Evolutionary conservation across 1,284 basidiomycete genomes (phyloP).

Genomic region (Athelia psychrophila): DNA sequence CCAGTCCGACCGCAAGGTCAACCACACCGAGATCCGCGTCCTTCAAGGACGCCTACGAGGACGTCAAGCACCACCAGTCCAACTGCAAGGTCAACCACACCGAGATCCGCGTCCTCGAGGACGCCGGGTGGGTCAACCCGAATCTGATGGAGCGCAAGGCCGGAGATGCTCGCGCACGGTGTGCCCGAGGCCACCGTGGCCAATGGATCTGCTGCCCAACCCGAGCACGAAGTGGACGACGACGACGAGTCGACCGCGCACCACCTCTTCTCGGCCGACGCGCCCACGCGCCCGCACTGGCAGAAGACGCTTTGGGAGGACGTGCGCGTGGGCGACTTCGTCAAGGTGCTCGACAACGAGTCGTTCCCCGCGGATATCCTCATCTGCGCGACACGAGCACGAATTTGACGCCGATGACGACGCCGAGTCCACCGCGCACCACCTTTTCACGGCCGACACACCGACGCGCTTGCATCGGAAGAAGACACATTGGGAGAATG

Average conservation of each 20-base stretch:
- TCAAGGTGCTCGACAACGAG: constrained; percentile 89
- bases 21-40: constrained; percentile 72
- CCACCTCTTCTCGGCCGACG: constrained; percentile 7
- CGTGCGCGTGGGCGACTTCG: constrained; percentile 90
- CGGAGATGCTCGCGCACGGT: constrained; percentile 2
- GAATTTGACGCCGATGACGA: constrained; percentile 44
- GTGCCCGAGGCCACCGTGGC: constrained; percentile 4
- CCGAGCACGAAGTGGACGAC: constrained; percentile 39
- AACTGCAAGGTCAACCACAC: constrained; percentile 87
- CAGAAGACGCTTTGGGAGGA: constrained; percentile 88
- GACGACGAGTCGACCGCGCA: constrained; percentile 24
- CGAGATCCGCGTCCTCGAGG: constrained; percentile 61
- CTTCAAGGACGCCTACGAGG: constrained; percentile 86
- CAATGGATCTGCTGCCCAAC: constrained; percentile 7
- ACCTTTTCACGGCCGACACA: constrained; percentile 9
- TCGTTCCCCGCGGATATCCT: constrained; percentile 92
- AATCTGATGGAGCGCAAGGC: constrained; percentile 72
- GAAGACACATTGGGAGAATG: constrained; percentile 86
- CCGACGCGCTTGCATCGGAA: constrained; percentile 63
- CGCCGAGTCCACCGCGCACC: constrained; percentile 19
- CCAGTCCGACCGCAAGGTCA: constrained; percentile 88
- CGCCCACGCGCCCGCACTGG: constrained; percentile 59
- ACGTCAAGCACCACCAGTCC: constrained; percentile 95
- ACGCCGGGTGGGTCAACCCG: constrained; percentile 75
- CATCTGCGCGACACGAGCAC: constrained; percentile 78